Evolutionary conservation across 495 filamentous ascomycete species (phyloP).

Genomic region (Neurospora pannonica): DNA sequence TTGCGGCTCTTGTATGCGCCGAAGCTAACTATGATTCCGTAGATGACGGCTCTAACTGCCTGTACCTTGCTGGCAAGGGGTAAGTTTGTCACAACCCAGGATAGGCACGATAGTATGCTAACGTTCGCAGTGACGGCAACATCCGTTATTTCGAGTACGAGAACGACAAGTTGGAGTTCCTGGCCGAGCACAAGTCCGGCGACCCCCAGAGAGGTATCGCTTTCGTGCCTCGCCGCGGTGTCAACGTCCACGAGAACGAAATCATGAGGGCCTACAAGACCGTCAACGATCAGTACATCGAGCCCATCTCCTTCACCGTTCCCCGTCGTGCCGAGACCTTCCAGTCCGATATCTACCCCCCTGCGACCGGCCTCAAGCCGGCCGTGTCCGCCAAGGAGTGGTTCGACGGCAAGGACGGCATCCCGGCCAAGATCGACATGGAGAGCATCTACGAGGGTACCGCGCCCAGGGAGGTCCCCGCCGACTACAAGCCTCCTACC

Average conservation of each 20-base stretch:
- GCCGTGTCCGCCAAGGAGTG: slow-evolving; percentile 75
- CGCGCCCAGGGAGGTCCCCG: slow-evolving; percentile 61
- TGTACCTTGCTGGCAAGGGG: slow-evolving; percentile 96
- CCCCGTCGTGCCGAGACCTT: slow-evolving; percentile 92
- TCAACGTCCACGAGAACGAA: slow-evolving; percentile 95
- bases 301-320: slow-evolving; percentile 95
- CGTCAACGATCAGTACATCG: slow-evolving; percentile 85
- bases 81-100: slow-evolving; percentile 34
- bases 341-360: slow-evolving; percentile 94
- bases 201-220: slow-evolving; percentile 93
- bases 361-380: slow-evolving; percentile 64
- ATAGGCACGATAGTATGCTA: neutral
- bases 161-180: slow-evolving; percentile 93
- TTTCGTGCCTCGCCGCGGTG: slow-evolving; percentile 88
- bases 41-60: slow-evolving; percentile 81
- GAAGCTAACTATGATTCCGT: slow-evolving; percentile 18
- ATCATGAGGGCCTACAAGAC: slow-evolving; percentile 95
- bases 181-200: slow-evolving; percentile 89
- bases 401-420: slow-evolving; percentile 71
- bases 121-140: slow-evolving; percentile 70
- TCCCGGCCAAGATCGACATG: slow-evolving; percentile 86
- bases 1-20: neutral
- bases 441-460: slow-evolving; percentile 82
- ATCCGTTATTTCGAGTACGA: slow-evolving; percentile 97
- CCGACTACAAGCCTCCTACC: slow-evolving; percentile 55